Evolutionary conservation across 2,329 filamentous ascomycete species (phyloP), one percentile per base, ranked within the genome.

Genomic region (Hypoxylon sp.): DNA sequence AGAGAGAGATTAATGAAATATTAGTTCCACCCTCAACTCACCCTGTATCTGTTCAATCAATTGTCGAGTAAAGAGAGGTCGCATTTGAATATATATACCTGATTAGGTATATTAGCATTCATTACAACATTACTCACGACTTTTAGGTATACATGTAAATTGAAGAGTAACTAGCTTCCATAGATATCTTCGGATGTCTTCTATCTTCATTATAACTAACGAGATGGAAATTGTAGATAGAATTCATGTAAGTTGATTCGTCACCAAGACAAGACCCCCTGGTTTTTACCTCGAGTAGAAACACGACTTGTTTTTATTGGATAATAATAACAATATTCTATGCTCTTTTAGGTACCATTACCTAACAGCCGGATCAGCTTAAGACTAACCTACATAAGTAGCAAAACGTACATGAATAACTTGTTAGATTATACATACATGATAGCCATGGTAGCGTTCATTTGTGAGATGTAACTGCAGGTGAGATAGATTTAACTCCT

Each of bases 181-280:
- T 29, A 29, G 13, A 50, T 10, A 13, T 50, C 22, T 31, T 8
- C 19, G 14, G 13, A 50, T 17, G 46, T 50, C 22, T 31, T 8
- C 19, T 46, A 11, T 24, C 31, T 17, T 37, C 37, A 42, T 54
- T 62, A 33, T 52, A 59, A 51, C 33, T 42, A 63, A 62, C 53
- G 22, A 48, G 35, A 8, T 5, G 3, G 14, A 44, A 37, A 33
- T 22, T 31, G 24, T 14, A 50, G 53, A 54, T 14, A 50, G 53
- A 54, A 53, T 42, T 26, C 31, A n/a, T 54, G 51, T 61, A 64
- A 70, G 55, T 48, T 67, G 44, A 67, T 67, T 70, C 53, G 67
- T 46, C 31, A 17, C 55, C 39, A n/a, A 26, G 29, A 31, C 11
- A 6, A 35, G 26, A 58, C 53, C 55, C 56, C 64, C 60, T 67